phyloP scores from a whole-genome alignment of 345 rosid species.

The Moricandia moricandioides region DNA sequence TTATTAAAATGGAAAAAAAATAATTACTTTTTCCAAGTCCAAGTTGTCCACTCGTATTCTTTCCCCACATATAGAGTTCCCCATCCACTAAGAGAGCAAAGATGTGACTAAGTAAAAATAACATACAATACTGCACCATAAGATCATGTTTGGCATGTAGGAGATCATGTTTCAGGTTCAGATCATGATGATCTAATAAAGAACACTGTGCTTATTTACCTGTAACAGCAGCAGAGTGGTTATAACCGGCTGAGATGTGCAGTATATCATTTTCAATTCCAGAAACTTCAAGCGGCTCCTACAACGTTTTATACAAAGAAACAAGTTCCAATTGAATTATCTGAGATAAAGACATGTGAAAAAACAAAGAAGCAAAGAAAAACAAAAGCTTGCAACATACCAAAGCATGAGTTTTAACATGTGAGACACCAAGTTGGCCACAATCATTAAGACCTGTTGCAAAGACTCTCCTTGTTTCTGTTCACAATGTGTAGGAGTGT shows the following conservation, averaged over 20 bases:
- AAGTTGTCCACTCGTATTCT: constrained; percentile 89
- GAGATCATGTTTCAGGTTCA: neutral
- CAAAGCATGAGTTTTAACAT: constrained; percentile 44
- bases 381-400: constrained; percentile 39
- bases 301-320: constrained; percentile 26
- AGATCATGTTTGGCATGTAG: neutral
- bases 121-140: neutral
- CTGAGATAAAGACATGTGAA: neutral
- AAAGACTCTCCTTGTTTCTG: constrained; percentile 80
- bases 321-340: neutral
- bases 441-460: constrained; percentile 89
- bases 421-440: constrained; percentile 76
- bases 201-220: constrained; percentile 39
- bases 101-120: neutral
- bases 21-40: constrained; percentile 88
- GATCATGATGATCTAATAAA: neutral
- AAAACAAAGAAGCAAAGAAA: neutral
- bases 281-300: constrained; percentile 77
- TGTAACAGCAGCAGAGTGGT: constrained; percentile 91
- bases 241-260: constrained; percentile 79
- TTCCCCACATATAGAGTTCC: constrained; percentile 91
- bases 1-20: neutral
- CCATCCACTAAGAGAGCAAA: constrained; percentile 57
- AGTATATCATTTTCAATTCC: constrained; percentile 60
- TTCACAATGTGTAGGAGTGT: constrained; percentile 19